These are phyloP conservation scores for Neurospora discreta DNA, from an alignment of 495 filamentous ascomycete species.

Conservation along the genomic window DNA sequence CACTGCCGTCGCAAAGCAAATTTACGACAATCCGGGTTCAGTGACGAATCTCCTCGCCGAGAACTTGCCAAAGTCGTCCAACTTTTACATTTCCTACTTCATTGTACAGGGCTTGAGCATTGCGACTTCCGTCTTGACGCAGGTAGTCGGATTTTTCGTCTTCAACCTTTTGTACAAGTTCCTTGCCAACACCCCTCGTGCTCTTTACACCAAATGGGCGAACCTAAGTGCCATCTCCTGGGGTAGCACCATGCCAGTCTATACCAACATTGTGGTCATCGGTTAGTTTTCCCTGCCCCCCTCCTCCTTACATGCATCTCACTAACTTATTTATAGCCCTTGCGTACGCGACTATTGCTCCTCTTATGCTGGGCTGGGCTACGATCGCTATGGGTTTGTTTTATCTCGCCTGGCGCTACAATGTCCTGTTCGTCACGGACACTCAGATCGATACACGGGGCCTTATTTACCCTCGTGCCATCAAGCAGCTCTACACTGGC, in stretches of 20 bases:
- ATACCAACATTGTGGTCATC: slow-evolving; percentile 77
- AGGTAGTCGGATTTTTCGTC: slow-evolving; percentile 66
- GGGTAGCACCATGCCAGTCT: slow-evolving; percentile 82
- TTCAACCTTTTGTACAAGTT: slow-evolving; percentile 66
- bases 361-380: slow-evolving; percentile 79
- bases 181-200: slow-evolving; percentile 44
- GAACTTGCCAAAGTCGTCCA: slow-evolving; percentile 71
- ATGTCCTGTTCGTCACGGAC: slow-evolving; percentile 85
- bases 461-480: slow-evolving; percentile 71
- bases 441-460: slow-evolving; percentile 83
- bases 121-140: slow-evolving; percentile 61
- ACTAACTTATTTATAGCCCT: slow-evolving; percentile 42
- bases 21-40: slow-evolving; percentile 49
- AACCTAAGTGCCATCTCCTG: slow-evolving; percentile 57
- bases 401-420: slow-evolving; percentile 92
- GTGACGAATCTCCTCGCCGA: slow-evolving; percentile 56
- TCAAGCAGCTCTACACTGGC: slow-evolving; percentile 85
- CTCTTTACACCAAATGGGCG: slow-evolving; percentile 50
- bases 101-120: slow-evolving; percentile 87
- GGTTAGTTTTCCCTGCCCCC: slow-evolving; percentile 33
- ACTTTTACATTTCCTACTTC: slow-evolving; percentile 94
- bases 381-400: slow-evolving; percentile 75
- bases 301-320: neutral
- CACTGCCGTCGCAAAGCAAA: slow-evolving; percentile 49
- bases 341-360: slow-evolving; percentile 83